Evolutionary conservation across 257 asterid genomes (phyloP).

Genomic region (Solanum corneliomulleri): DNA sequence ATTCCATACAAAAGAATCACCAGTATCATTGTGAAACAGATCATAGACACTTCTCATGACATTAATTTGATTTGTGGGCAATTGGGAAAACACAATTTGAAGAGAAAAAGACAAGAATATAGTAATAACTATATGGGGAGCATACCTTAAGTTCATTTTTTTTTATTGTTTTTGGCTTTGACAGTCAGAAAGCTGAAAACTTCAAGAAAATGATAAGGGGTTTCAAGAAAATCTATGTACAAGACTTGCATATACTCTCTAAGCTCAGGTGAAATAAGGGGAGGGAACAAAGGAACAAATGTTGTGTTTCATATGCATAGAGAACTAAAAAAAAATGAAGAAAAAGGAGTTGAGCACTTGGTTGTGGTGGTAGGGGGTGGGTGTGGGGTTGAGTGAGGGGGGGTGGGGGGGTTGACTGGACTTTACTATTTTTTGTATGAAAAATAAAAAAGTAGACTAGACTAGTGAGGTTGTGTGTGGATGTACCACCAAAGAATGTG

Average conservation of each 20-base stretch:
- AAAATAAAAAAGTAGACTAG: neutral
- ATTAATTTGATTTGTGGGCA: constrained; percentile 32
- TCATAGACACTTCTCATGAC: constrained; percentile 28
- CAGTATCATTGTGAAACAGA: constrained; percentile 19
- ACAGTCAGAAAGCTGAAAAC: neutral
- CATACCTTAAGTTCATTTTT: neutral
- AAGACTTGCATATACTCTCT: neutral
- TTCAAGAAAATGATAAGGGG: neutral
- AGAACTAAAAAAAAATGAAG: neutral
- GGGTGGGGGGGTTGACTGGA: neutral
- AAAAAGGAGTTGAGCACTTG: neutral
- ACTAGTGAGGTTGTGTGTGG: neutral
- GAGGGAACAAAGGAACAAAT: neutral
- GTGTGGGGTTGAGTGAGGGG: too few species aligned
- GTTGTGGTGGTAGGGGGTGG: neutral
- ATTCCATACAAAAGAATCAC: constrained; percentile 28
- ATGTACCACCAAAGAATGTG: neutral
- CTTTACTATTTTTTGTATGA: neutral
- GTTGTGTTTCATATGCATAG: neutral
- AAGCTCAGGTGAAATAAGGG: neutral
- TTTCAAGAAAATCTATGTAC: neutral
- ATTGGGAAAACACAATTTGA: constrained; percentile 23
- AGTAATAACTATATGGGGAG: neutral
- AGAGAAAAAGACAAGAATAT: constrained; percentile 3
- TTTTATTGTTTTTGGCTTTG: neutral